Evolutionary conservation across 1,284 basidiomycete genomes (phyloP).

Genomic region (Cryptococcus sp.): DNA sequence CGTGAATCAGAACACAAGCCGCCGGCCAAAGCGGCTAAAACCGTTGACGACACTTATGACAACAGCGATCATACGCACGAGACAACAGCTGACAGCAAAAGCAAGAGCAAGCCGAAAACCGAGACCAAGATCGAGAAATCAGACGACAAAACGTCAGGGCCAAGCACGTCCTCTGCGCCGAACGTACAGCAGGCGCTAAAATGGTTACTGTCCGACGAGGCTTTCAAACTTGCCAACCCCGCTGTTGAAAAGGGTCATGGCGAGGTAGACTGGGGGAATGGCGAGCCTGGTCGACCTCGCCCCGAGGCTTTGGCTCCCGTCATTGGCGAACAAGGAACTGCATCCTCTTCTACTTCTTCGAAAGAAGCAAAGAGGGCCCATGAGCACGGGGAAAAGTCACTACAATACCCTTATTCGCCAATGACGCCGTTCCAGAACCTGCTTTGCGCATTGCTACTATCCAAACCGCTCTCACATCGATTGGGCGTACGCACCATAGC

Average conservation of each 20-base stretch:
- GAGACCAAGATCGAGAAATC: not conserved
- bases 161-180: not conserved
- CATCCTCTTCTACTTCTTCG: not conserved
- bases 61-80: too few species aligned
- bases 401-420: slow-evolving; percentile 30
- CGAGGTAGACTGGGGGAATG: slow-evolving; percentile 27
- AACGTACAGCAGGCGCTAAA: slow-evolving; percentile 8
- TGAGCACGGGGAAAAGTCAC: slow-evolving; percentile 9
- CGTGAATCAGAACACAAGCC: not conserved
- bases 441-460: slow-evolving; percentile 27
- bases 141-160: not conserved
- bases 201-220: slow-evolving; percentile 31
- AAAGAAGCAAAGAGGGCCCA: slow-evolving; percentile 14
- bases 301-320: not conserved
- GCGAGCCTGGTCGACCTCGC: too few species aligned
- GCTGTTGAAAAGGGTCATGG: slow-evolving; percentile 24
- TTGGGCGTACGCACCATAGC: slow-evolving; percentile 35
- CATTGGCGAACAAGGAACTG: not conserved
- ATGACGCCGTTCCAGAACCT: slow-evolving; percentile 38
- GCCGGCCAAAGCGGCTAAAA: not conserved
- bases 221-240: slow-evolving; percentile 32
- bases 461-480: slow-evolving; percentile 35
- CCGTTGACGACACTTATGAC: too few species aligned
- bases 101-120: not conserved
- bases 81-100: too few species aligned